Base-by-base conservation (phyloP, 169 alveolate species). In the Cryptosporidium muris region DNA sequence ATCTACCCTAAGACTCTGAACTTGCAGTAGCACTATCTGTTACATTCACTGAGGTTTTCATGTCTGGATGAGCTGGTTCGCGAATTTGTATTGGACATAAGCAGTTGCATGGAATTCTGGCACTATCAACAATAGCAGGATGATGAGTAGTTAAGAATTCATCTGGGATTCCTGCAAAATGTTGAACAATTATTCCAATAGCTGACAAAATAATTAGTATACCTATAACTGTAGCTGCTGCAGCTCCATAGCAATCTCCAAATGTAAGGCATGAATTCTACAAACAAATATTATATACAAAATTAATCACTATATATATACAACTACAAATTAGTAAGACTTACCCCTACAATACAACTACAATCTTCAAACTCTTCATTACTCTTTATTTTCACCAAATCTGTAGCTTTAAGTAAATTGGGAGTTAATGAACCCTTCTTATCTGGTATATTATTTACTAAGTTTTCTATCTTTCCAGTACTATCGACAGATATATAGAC, bases 121-220 rank as follows among this genome's bases (percentile, higher is more conserved):
- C 51, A 9, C 53, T 67, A 12, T 9, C 36, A 9, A 42, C n/a
- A 12, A 14, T 67, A 34, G 25, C 65, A 49, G 54, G 8, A 49
- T 49, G 12, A 51, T 52, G 40, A 11, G 37, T 45, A 12, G 65
- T 38, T 16, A 67, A 48, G 51, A 52, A 67, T 38, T 67, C 66
- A 25, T 51, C 12, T 42, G 81, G 81, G n/a, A 42, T 36, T 67
- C 38, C 40, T 34, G 82, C 38, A 14, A 67, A 52, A 54, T 54
- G 43, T 8, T 67, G 66, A n/a, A 67, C 34, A 7, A 14, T 40
- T n/a, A 48, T 52, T 8, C 66, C 82, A 8, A 54, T 52, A 5
- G 38, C 0, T 37, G 16, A 25, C 38, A 52, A 38, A 3, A 67
- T 6, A n/a, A 37, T 51, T 4, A 54, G 54, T 4, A 67, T 52